phyloP scores from a whole-genome alignment of 2,329 filamentous ascomycete genomes.

The Hysterium pulicare region DNA sequence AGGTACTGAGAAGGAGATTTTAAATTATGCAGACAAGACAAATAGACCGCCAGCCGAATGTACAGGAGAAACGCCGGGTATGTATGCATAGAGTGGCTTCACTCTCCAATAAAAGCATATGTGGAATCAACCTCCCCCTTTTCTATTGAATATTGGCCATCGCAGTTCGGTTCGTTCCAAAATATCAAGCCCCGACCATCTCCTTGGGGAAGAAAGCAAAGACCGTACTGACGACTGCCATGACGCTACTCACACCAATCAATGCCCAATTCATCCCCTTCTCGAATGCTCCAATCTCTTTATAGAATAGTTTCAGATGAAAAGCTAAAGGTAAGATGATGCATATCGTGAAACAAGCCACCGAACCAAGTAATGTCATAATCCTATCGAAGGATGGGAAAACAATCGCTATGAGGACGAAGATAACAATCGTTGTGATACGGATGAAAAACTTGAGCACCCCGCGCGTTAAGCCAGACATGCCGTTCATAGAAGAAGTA shows the following conservation, averaged over 20 bases:
- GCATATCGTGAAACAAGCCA: slow-evolving; percentile 90
- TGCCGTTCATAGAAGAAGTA: slow-evolving; percentile 48
- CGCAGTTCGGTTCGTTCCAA: slow-evolving; percentile 27
- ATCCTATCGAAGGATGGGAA: slow-evolving; percentile 83
- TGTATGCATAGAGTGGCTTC: too few relatives aligned
- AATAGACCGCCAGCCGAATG: too few relatives aligned
- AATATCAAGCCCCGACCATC: slow-evolving; percentile 54
- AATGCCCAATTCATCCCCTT: slow-evolving; percentile 64
- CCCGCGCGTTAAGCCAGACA: slow-evolving; percentile 56
- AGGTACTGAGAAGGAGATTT: too few relatives aligned
- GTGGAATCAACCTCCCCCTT: too few relatives aligned
- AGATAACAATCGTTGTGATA: slow-evolving; percentile 63
- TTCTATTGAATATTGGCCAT: slow-evolving; percentile 28
- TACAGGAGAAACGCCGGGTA: too few relatives aligned
- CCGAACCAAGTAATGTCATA: slow-evolving; percentile 86
- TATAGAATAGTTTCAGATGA: slow-evolving; percentile 82
- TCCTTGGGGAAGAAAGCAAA: slow-evolving; percentile 86
- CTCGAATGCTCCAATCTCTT: slow-evolving; percentile 64
- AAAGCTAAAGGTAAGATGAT: slow-evolving; percentile 86
- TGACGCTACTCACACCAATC: slow-evolving; percentile 63
- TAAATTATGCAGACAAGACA: too few relatives aligned
- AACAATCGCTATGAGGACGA: slow-evolving; percentile 70
- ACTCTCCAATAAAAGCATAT: too few relatives aligned
- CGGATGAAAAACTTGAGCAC: slow-evolving; percentile 61
- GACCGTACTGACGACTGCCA: slow-evolving; percentile 75